Base-by-base conservation (phyloP, 2,329 filamentous ascomycete species). In the Xylaria sp. region DNA sequence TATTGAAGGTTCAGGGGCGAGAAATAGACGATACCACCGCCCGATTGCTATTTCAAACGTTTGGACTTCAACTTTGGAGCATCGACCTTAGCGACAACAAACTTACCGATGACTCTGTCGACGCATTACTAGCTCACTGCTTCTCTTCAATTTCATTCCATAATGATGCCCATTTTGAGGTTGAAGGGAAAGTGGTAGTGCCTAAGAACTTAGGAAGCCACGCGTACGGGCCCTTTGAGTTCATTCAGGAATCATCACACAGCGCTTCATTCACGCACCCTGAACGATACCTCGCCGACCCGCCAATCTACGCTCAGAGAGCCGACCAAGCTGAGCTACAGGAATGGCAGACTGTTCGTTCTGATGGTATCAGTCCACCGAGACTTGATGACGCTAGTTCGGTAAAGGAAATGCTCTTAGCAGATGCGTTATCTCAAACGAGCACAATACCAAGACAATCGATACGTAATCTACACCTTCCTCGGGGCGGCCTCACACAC, bases 41-140 rank as follows among this genome's bases (percentile, higher is more conserved):
- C 2, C 64, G 77, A 0, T 49, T 75, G 3, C 69, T 83, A 48
- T 72, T 86, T 74, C 71, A 74, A 66, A 70, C 75, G 5, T 81
- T 82, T 57, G 65, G 71, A 4, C 67, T 67, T 11, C 83, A 80
- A 33, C 75, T 90, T 11, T 90, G 88, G 87, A 88, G 87, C 71
- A 74, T 90, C 4, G 87, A 90, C 69, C 59, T 90, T 0, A 80
- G 81, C 44, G 62, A 81, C 6, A 90, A 90, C 71, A 81, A 80
- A 11, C 74, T 90, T 10, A 84, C 82, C 0, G 87, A 89, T 72
- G 72, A 44, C 2, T 72, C 79, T 3, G 72, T 88, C 11, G 74
- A 79, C 7, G 44, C 58, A 2, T 69, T 84, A 15, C 68, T 76
- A 6, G 51, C 75, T 6, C 70, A 72, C 20, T 82, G 79, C 68